phyloP scores from a whole-genome alignment of 1,139 yeast species.

The Nakaseomyces delphensis region DNA sequence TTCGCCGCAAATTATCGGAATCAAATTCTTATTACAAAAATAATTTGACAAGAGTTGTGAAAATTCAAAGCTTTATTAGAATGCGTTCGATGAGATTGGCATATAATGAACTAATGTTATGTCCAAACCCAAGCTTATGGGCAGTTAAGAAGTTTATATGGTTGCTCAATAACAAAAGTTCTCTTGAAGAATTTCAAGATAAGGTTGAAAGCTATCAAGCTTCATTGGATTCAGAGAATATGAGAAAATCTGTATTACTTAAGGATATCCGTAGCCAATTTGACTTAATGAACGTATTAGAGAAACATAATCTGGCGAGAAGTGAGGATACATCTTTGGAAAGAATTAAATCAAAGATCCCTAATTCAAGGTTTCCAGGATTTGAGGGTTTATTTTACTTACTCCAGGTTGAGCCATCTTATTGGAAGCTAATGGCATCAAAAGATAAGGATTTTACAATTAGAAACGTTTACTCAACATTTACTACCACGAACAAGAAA shows the following conservation, averaged over 20 bases:
- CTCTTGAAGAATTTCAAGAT: slow-evolving; percentile 69
- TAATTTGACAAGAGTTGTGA: slow-evolving; percentile 51
- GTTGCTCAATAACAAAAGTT: slow-evolving; percentile 63
- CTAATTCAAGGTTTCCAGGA: slow-evolving; percentile 25
- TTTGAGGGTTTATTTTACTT: slow-evolving; percentile 76
- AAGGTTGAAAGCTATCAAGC: slow-evolving; percentile 62
- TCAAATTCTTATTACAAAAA: slow-evolving; percentile 46
- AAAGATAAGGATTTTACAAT: slow-evolving; percentile 24
- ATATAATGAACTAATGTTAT: slow-evolving; percentile 59
- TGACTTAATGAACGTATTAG: slow-evolving; percentile 18
- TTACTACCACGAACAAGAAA: slow-evolving; percentile 25
- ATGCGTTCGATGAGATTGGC: slow-evolving; percentile 64
- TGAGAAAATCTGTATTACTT: slow-evolving; percentile 46
- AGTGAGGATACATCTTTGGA: slow-evolving; percentile 9
- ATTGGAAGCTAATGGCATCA: slow-evolving; percentile 51
- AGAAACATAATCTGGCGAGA: slow-evolving; percentile 14
- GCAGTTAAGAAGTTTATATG: slow-evolving; percentile 73
- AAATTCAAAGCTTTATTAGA: slow-evolving; percentile 66
- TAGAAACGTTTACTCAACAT: slow-evolving; percentile 24
- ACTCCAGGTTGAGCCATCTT: slow-evolving; percentile 75
- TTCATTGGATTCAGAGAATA: slow-evolving; percentile 68
- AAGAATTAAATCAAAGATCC: slow-evolving; percentile 11
- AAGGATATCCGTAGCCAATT: slow-evolving; percentile 21
- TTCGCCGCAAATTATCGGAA: slow-evolving; percentile 28
- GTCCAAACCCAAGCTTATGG: slow-evolving; percentile 66